phyloP scores from a whole-genome alignment of 345 rosid species.

The Anacardium occidentale region DNA sequence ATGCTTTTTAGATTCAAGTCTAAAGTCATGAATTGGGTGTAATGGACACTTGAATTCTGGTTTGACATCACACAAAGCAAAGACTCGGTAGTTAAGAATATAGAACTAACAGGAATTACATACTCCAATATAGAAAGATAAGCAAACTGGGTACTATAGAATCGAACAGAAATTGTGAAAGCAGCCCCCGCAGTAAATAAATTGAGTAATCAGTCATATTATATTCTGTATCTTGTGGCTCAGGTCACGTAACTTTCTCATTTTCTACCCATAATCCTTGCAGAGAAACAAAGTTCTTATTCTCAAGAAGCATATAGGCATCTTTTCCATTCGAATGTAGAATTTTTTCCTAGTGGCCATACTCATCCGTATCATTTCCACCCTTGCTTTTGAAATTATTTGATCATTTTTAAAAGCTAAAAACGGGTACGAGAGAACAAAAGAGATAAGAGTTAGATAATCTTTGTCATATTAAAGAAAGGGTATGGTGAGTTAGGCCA shows the following conservation, averaged over 20 bases:
- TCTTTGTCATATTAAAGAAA: background rate
- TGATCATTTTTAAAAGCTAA: too few relatives aligned
- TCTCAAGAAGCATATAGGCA: conserved; percentile 4
- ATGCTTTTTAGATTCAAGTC: too few relatives aligned
- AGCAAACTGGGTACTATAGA: background rate
- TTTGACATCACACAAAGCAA: background rate
- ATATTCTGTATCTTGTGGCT: background rate
- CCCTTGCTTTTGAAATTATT: too few relatives aligned
- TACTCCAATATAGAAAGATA: background rate
- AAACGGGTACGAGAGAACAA: too few relatives aligned
- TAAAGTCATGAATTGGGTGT: too few relatives aligned
- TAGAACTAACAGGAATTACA: background rate
- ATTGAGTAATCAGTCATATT: background rate
- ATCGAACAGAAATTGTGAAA: background rate
- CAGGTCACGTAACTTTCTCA: background rate
- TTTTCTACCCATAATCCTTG: background rate
- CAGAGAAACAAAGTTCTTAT: conserved; percentile 11
- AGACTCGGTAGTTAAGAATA: background rate
- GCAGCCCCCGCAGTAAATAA: background rate
- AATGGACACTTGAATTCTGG: too few relatives aligned
- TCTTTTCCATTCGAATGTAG: background rate
- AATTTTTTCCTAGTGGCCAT: too few relatives aligned
- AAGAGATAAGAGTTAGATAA: background rate
- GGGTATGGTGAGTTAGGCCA: too few relatives aligned
- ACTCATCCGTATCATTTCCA: too few relatives aligned